Base-by-base conservation (phyloP, 2,329 filamentous ascomycete species). In the Anthostomella pinea region DNA sequence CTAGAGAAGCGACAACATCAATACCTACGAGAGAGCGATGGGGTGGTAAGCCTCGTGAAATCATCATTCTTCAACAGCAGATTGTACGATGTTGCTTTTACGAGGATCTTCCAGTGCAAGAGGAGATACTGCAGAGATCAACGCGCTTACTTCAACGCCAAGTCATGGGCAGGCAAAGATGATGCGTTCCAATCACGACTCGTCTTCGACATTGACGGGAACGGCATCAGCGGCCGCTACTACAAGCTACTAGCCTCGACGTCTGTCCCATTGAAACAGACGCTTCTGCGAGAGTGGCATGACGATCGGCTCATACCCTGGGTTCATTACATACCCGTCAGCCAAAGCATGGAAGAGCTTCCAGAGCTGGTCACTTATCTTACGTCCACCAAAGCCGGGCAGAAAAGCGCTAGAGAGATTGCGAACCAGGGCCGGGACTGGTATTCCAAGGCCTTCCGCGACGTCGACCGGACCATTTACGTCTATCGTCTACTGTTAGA, bases 401-500 rank as follows among this genome's bases (percentile, higher is more conserved):
- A 70, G 45, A 41, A 41, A 15, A 61, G 65, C 38, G 79, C 74
- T 0, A 57, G 59, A 18, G 57, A 64, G 18, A 72, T 85, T 41
- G 79, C 77, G 1, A 64, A 72, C 31, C 53, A 60, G 6, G 78
- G 81, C 0, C 62, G 65, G 7, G 64, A 68, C 7, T 85, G 80
- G 81, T 71, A 70, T 30, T 52, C 48, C 0, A 69, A 64, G 47
- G 72, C 71, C 8, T 49, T 85, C 21, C 55, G 79, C 26, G 73
- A 76, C 28, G 69, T 75, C 23, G 79, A 85, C 52, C 69, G 80
- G 49, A 67, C 72, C 18, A 65, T 77, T 2, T 82, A 81, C 63
- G 65, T 77, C 18, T 83, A 82, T 48, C 64, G 81, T 32, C 52
- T 84, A 39, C 43, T 85, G 48, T 51, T 84, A 16, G 81, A 85